These are phyloP conservation scores for Crassisporium funariophilum DNA, from an alignment of 768 basidiomycete species.

Conservation along the genomic window DNA sequence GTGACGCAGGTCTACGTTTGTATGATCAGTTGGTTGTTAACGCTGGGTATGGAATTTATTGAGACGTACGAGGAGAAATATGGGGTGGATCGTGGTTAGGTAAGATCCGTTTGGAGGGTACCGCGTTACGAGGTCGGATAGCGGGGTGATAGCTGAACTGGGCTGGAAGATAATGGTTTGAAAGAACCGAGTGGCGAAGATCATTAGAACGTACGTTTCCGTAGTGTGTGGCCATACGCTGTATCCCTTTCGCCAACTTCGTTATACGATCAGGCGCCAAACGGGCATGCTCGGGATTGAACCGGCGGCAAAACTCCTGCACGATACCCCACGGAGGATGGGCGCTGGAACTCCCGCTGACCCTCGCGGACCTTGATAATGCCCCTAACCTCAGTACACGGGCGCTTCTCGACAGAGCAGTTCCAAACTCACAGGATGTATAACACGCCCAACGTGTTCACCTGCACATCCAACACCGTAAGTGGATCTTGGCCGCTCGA, in stretches of 20 bases:
- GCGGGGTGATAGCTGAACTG: slow-evolving; percentile 53
- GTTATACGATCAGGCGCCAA: slow-evolving; percentile 72
- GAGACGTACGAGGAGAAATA: slow-evolving; percentile 60
- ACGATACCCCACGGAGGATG: slow-evolving; percentile 48
- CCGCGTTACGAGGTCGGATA: slow-evolving; percentile 60
- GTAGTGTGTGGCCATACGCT: slow-evolving; percentile 44
- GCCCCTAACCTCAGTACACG: background rate
- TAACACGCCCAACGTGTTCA: slow-evolving; percentile 65
- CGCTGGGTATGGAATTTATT: background rate
- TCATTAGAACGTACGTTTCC: slow-evolving; percentile 49
- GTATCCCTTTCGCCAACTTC: slow-evolving; percentile 64
- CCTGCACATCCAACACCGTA: slow-evolving; percentile 50
- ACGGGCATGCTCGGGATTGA: slow-evolving; percentile 64
- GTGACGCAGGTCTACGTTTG: slow-evolving; percentile 65
- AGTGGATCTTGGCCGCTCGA: slow-evolving; percentile 71
- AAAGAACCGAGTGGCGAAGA: background rate
- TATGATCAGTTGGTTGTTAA: slow-evolving; percentile 3
- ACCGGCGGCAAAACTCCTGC: slow-evolving; percentile 60
- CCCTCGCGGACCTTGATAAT: slow-evolving; percentile 55
- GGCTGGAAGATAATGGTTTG: slow-evolving; percentile 23
- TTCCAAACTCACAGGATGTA: slow-evolving; percentile 66
- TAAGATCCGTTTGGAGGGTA: slow-evolving; percentile 59
- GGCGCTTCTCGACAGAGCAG: background rate
- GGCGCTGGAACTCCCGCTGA: slow-evolving; percentile 35
- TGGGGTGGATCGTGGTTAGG: slow-evolving; percentile 69